Percentiles rank a stretch among this genome's conserved stretches.
phyloP scores from a whole-genome alignment of 306 rosid genomes.

The Cucumis cinereus region DNA sequence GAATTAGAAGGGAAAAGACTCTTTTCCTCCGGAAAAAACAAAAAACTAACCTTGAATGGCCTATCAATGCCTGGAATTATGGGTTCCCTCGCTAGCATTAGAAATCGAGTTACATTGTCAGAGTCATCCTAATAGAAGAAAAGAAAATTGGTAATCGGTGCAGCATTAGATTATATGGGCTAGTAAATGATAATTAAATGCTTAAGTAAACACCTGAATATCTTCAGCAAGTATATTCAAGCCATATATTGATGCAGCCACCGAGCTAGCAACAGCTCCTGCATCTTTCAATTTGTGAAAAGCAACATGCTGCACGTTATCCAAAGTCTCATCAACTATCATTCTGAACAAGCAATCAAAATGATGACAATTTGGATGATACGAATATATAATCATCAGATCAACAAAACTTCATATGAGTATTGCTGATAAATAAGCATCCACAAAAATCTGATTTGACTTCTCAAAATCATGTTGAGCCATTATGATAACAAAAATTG shows the following conservation, averaged over 20 bases:
- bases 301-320: constrained; percentile 58
- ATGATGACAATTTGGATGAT: neutral
- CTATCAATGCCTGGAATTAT: constrained; percentile 84
- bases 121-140: constrained; percentile 62
- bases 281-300: constrained; percentile 50
- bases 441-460: neutral
- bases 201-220: constrained; percentile 54
- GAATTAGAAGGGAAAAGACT: neutral
- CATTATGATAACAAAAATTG: neutral
- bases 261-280: constrained; percentile 91
- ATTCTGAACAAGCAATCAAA: constrained; percentile 16
- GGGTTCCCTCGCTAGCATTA: constrained; percentile 88
- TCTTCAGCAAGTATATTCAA: constrained; percentile 68
- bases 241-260: constrained; percentile 73
- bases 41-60: constrained; percentile 64
- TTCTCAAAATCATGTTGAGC: neutral
- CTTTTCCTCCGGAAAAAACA: neutral
- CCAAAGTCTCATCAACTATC: constrained; percentile 15
- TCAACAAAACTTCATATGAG: neutral
- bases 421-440: neutral
- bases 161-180: neutral
- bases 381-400: neutral
- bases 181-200: neutral
- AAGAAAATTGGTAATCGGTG: constrained; percentile 13
- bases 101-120: constrained; percentile 83